Conservation (phyloP, 495 filamentous ascomycete genomes). For the Penicillium longicatenatum region DNA sequence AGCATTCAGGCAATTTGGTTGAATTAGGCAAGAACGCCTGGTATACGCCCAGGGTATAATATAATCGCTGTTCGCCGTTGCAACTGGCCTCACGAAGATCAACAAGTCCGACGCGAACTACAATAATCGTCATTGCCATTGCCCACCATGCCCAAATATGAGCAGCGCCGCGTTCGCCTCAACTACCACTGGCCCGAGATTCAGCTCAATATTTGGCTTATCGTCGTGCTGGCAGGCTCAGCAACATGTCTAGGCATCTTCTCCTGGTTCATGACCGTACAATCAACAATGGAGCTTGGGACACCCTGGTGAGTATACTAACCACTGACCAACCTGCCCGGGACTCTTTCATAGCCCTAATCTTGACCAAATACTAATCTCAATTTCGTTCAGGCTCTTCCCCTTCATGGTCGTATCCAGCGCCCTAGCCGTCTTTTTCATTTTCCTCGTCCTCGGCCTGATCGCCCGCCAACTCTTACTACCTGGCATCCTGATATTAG, state of each 20-base stretch:
- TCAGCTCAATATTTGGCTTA: constrained; percentile 89
- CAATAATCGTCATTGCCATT: not conserved
- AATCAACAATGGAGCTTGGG: constrained; percentile 66
- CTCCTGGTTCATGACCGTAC: constrained; percentile 78
- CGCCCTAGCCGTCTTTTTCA: constrained; percentile 71
- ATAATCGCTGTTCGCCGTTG: not conserved
- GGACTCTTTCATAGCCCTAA: constrained; percentile 4
- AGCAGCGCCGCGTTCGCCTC: constrained; percentile 46
- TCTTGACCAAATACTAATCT: not conserved
- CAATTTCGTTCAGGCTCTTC: constrained; percentile 69
- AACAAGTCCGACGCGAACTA: not conserved
- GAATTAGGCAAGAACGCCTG: not conserved
- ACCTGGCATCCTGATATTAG: constrained; percentile 85
- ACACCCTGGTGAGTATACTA: constrained; percentile 73
- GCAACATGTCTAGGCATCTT: constrained; percentile 85
- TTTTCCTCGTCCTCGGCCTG: constrained; percentile 69
- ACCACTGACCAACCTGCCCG: too few species aligned
- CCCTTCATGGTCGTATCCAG: constrained; percentile 82
- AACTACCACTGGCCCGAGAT: constrained; percentile 93
- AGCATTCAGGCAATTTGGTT: not conserved
- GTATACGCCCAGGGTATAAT: not conserved
- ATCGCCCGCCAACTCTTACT: constrained; percentile 78
- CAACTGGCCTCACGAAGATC: not conserved
- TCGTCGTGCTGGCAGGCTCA: constrained; percentile 79
- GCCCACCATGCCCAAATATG: constrained; percentile 22